Conservation (phyloP, 2,329 filamentous ascomycete genomes). For the Colletotrichum sp. region DNA sequence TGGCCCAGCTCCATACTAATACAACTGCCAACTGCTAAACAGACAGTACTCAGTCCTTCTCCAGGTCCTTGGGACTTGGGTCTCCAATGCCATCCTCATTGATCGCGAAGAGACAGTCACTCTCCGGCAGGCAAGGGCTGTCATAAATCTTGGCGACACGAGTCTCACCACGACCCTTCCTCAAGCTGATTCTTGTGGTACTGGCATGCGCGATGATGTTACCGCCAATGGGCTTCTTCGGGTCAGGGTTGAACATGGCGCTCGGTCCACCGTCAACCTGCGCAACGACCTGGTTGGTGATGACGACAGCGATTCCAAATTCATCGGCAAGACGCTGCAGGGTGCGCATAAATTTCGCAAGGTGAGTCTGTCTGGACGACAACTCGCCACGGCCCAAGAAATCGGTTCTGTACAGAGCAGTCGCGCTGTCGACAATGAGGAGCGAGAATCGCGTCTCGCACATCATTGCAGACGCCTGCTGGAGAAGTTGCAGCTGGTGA, state of each 20-base stretch:
- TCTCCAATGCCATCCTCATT: constrained; percentile 97
- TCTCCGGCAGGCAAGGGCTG: constrained; percentile 94
- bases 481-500: constrained; percentile 92
- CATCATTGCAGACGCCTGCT: constrained; percentile 98
- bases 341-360: constrained; percentile 88
- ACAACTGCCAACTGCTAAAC: not conserved
- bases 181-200: constrained; percentile 91
- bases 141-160: constrained; percentile 99
- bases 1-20: not conserved
- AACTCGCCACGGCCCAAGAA: constrained; percentile 97
- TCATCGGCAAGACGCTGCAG: constrained; percentile 79
- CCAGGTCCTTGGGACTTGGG: constrained; percentile 91
- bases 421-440: constrained; percentile 94
- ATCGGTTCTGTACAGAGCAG: constrained; percentile 92
- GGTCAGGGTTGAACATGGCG: constrained; percentile 99
- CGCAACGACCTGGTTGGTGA: constrained; percentile 98
- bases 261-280: constrained; percentile 96
- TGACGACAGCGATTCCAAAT: constrained; percentile 97
- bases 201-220: constrained; percentile 99
- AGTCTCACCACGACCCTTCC: constrained; percentile 94
- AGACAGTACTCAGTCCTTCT: constrained; percentile 68
- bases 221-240: constrained; percentile 98
- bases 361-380: constrained; percentile 87
- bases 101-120: constrained; percentile 95
- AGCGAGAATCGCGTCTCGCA: constrained; percentile 97